Conservation (phyloP, 306 rosid species). For the Rosa rugosa region DNA sequence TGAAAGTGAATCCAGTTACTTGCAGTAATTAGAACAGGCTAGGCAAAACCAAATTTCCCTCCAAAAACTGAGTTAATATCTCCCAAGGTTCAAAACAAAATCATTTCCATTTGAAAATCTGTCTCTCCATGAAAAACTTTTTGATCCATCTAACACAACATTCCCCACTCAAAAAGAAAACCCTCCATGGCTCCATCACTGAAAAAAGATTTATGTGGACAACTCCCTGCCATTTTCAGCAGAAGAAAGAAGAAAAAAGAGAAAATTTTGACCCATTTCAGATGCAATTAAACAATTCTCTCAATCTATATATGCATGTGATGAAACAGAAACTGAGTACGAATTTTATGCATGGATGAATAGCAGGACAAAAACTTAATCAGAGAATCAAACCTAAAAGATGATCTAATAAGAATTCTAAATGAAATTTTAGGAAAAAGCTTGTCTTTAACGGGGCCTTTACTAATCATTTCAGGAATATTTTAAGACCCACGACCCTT, state of each 20-base stretch:
- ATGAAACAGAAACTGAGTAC: background rate
- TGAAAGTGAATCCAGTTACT: conserved; percentile 24
- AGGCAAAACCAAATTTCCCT: conserved; percentile 35
- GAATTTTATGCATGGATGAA: background rate
- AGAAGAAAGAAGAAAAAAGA: background rate
- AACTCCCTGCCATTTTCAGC: conserved; percentile 33
- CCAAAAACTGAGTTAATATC: conserved; percentile 35
- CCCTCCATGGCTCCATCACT: conserved; percentile 11
- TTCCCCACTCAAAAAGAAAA: conserved; percentile 30
- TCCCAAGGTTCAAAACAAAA: conserved; percentile 44
- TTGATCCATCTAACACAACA: conserved; percentile 31
- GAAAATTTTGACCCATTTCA: background rate
- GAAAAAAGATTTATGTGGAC: background rate
- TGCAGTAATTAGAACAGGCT: conserved; percentile 1
- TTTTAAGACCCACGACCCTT: conserved; percentile 53
- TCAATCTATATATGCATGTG: conserved; percentile 8
- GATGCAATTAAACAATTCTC: background rate
- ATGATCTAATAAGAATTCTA: conserved; percentile 15
- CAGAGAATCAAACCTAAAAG: conserved; percentile 7
- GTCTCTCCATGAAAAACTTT: conserved; percentile 48
- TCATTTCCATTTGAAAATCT: conserved; percentile 73
- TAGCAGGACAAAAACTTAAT: background rate
- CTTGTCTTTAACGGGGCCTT: conserved; percentile 46
- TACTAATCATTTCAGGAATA: conserved; percentile 57
- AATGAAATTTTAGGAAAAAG: conserved; percentile 29